Base-by-base conservation (phyloP, 176 grass and related monocot genomes). In the Bonia amplexicaulis region DNA sequence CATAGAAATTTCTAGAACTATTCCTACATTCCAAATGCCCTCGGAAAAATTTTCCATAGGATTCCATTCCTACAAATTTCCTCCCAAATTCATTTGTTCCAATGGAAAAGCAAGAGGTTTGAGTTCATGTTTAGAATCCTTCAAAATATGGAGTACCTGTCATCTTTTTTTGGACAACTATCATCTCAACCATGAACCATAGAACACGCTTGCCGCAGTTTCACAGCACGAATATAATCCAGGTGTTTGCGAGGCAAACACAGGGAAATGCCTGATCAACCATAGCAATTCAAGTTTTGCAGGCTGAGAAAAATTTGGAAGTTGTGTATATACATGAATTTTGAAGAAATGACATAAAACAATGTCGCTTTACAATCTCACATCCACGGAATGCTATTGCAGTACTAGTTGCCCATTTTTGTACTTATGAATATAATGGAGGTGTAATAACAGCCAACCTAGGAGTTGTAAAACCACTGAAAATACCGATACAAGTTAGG, bases 241-340 rank as follows among this genome's bases (percentile, higher is more conserved):
- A 17, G 42, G 15, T 9, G 25, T 6, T 53, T 66, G 45, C 58
- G 66, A 19, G 42, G 33, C 31, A 53, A 54, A 31, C 47, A 67
- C 14, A 84, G 17, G 22, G 27, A 46, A n/a, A 84, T 16, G 57
- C 6, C 37, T 51, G 58, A 57, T 46, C 13, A 44, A 66, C 26
- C 71, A 82, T 20, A 74, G 64, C 68, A 79, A 47, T 51, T 78
- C 23, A 74, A 75, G 41, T 80, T 77, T 48, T 37, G 33, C 49
- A 52, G 23, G 62, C 70, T 69, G 61, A 63, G 19, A 29, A 66
- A 26, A 59, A 6, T 61, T 51, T 68, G 35, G 55, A 67, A 84
- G 85, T 90, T 87, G n/a, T 84, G 61, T 90, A 90, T 90, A 69
- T 90, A 91, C 89, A 91, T 71, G 76, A 71, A 55, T 80, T 84